Evolutionary conservation across 2,329 filamentous ascomycete genomes (phyloP), one percentile per base, ranked within the genome.

Genomic region (Metarhizium album): DNA sequence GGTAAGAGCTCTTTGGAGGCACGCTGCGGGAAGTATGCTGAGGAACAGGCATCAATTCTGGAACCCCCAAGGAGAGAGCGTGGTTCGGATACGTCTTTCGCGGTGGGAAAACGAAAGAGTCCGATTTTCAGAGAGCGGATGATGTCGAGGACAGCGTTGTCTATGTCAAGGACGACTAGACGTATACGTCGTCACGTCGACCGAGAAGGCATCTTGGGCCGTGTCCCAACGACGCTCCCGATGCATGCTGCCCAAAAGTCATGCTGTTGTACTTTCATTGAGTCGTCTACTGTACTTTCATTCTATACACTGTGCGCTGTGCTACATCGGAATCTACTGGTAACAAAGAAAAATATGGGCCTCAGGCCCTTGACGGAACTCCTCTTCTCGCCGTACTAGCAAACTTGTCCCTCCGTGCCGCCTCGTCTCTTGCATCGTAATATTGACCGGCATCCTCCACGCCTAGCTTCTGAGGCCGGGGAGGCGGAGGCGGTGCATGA

Each of bases 401-500:
- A 14, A 38, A 9, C 35, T 38, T 38, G 16, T 38, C 35, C 14
- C 11, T 38, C 14, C 8, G 8, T 4, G 7, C 14, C 35, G 35
- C 11, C 7, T 38, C 35, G 7, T 14, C 35, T 22, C 38, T 42
- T 16, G 57, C 43, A 14, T 68, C 64, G 27, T 67, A 65, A 50
- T 62, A 68, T 1, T 59, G 53, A 50, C 68, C 65, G 2, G 59
- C 46, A 22, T 69, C 65, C n/a, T 65, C 64, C 14, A 66, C 53
- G 42, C 62, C 64, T 20, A 68, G 60, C 58, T 70, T 70, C 45
- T 64, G 64, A 3, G 67, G 67, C 3, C 66, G 64, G 2, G 67
- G 67, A 5, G 67, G 67, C 2, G 67, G 67, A 2, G 67, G 64
- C 31, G 67, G 64, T 2, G 60, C 61, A 47, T 62, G 59, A 13